Conservation (phyloP, 805 yeast genomes). For the Schwanniomyces polymorphus region DNA sequence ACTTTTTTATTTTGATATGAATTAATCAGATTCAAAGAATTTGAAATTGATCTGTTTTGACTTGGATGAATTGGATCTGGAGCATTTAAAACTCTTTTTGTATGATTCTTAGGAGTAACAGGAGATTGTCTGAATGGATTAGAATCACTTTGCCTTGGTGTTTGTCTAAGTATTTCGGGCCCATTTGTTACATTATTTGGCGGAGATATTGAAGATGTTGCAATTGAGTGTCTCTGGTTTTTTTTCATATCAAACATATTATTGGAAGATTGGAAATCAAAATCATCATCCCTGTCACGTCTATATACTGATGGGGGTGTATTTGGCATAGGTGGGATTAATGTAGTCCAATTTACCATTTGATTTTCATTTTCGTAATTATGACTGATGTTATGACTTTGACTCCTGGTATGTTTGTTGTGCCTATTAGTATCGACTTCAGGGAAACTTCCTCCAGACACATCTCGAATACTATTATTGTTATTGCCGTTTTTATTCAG, state of each 20-base stretch:
- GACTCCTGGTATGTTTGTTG: conserved; percentile 8
- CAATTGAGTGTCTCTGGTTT: conserved; percentile 28
- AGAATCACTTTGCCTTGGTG: background rate
- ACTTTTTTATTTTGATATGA: background rate
- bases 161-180: background rate
- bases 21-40: background rate
- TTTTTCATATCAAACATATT: conserved; percentile 4
- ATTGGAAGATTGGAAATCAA: background rate
- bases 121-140: background rate
- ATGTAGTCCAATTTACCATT: conserved; percentile 25
- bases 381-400: conserved; percentile 4
- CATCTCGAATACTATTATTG: background rate
- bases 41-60: background rate
- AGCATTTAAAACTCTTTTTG: background rate
- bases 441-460: background rate
- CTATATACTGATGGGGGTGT: conserved; percentile 15
- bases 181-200: background rate
- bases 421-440: background rate
- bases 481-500: background rate
- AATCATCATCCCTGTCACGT: conserved; percentile 4
- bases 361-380: conserved; percentile 1
- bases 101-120: background rate
- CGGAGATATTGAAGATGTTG: conserved; percentile 20
- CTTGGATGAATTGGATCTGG: background rate
- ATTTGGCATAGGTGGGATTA: conserved; percentile 35